These are phyloP conservation scores for Herpomyces periplanetae DNA, from an alignment of 2,329 filamentous ascomycete species.

Conservation along the genomic window DNA sequence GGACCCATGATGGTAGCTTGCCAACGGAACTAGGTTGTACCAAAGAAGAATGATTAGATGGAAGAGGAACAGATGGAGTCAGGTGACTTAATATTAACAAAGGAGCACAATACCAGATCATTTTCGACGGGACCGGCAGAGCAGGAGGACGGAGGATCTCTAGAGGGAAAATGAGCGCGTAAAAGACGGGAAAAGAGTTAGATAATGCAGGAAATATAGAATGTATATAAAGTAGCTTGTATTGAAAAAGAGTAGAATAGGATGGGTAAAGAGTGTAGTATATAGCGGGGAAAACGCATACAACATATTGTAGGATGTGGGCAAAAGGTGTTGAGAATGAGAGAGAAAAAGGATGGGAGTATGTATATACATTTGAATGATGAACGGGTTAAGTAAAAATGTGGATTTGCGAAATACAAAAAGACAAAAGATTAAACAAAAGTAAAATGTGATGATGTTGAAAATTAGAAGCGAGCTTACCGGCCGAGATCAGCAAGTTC, in stretches of 20 bases:
- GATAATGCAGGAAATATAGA: slow-evolving; percentile 3
- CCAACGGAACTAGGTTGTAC: slow-evolving; percentile 52
- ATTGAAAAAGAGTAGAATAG: slow-evolving; percentile 3
- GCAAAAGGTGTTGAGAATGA: slow-evolving; percentile 8
- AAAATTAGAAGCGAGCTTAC: slow-evolving; percentile 12
- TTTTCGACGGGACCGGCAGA: slow-evolving; percentile 86
- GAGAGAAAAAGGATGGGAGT: slow-evolving; percentile 2
- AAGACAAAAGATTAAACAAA: slow-evolving; percentile 1
- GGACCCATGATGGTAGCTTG: slow-evolving; percentile 99
- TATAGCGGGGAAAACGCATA: slow-evolving; percentile 1
- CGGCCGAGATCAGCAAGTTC: slow-evolving; percentile 61
- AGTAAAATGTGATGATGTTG: slow-evolving; percentile 2
- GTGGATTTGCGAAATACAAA: neutral
- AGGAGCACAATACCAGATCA: slow-evolving; percentile 40
- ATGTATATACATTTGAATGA: slow-evolving; percentile 1
- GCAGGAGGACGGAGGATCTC: slow-evolving; percentile 93
- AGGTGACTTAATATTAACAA: slow-evolving; percentile 2
- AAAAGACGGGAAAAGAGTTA: neutral
- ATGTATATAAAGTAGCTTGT: slow-evolving; percentile 3
- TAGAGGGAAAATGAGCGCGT: slow-evolving; percentile 8
- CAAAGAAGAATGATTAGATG: slow-evolving; percentile 1
- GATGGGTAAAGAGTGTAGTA: slow-evolving; percentile 8
- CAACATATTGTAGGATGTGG: slow-evolving; percentile 1
- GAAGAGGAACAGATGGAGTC: neutral
- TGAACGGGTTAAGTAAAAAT: neutral